Conservation (phyloP, 805 yeast genomes). For the Kluyveromyces aestuarii region DNA sequence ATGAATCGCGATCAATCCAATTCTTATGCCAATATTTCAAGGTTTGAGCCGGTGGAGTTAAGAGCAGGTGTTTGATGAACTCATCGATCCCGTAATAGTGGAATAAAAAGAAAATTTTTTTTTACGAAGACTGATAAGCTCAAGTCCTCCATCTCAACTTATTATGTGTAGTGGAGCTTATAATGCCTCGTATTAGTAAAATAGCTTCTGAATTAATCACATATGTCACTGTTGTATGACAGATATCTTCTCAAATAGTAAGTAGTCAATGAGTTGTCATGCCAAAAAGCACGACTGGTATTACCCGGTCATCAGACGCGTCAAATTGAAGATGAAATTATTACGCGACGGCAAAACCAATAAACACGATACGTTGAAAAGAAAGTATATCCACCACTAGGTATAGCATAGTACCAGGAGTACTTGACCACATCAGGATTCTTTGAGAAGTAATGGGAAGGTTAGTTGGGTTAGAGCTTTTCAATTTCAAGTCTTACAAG, state of each 20-base stretch:
- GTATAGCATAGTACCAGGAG: too few relatives aligned
- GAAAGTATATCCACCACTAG: too few relatives aligned
- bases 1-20: not conserved
- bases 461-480: constrained; percentile 63
- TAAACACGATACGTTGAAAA: too few relatives aligned
- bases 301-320: not conserved
- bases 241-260: not conserved
- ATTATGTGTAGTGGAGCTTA: too few relatives aligned
- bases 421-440: too few relatives aligned
- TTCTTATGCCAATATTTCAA: not conserved
- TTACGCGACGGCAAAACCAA: not conserved
- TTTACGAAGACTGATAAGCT: not conserved
- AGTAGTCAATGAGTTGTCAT: too few relatives aligned
- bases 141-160: too few relatives aligned
- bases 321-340: not conserved
- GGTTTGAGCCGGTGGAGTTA: not conserved
- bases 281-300: not conserved
- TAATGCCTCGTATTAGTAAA: too few relatives aligned
- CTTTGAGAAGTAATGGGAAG: constrained; percentile 55
- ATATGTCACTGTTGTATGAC: not conserved
- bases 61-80: not conserved
- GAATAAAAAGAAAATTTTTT: too few relatives aligned
- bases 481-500: constrained; percentile 85
- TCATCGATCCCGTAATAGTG: not conserved
- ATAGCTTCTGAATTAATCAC: too few relatives aligned